These are phyloP conservation scores for Thermochaetoides thermophila DNA, from an alignment of 495 filamentous ascomycete genomes.

Conservation along the genomic window DNA sequence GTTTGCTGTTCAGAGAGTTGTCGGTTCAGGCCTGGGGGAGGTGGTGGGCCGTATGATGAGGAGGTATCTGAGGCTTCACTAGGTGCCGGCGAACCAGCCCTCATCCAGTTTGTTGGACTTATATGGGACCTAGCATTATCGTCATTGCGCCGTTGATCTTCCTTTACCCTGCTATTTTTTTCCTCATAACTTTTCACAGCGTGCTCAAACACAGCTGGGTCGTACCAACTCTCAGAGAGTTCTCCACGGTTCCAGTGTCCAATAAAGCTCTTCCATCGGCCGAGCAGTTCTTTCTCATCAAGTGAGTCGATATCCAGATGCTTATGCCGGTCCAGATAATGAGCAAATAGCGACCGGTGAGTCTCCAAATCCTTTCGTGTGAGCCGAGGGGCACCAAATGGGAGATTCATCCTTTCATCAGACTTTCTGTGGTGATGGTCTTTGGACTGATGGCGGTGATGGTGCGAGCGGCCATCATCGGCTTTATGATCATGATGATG, in stretches of 20 bases:
- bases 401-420: slow-evolving; percentile 40
- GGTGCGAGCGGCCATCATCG: not conserved
- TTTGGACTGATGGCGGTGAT: not conserved
- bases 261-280: slow-evolving; percentile 88
- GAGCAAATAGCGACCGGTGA: slow-evolving; percentile 60
- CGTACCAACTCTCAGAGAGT: slow-evolving; percentile 89
- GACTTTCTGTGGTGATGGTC: slow-evolving; percentile 4
- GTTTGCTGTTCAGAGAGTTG: not conserved
- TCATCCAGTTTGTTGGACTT: too few species aligned
- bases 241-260: slow-evolving; percentile 90
- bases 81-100: too few species aligned
- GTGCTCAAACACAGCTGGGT: slow-evolving; percentile 46
- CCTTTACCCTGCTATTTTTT: too few species aligned
- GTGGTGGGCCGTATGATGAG: not conserved
- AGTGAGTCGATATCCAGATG: slow-evolving; percentile 47
- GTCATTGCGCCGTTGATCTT: too few species aligned
- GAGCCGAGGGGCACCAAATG: slow-evolving; percentile 49
- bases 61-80: not conserved
- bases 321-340: slow-evolving; percentile 89
- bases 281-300: slow-evolving; percentile 52
- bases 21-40: not conserved
- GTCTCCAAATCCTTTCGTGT: slow-evolving; percentile 45
- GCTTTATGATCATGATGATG: not conserved
- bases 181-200: too few species aligned
- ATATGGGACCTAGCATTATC: too few species aligned